These are phyloP conservation scores for Lactarius tabidus DNA, from an alignment of 768 basidiomycete species.

Conservation along the genomic window DNA sequence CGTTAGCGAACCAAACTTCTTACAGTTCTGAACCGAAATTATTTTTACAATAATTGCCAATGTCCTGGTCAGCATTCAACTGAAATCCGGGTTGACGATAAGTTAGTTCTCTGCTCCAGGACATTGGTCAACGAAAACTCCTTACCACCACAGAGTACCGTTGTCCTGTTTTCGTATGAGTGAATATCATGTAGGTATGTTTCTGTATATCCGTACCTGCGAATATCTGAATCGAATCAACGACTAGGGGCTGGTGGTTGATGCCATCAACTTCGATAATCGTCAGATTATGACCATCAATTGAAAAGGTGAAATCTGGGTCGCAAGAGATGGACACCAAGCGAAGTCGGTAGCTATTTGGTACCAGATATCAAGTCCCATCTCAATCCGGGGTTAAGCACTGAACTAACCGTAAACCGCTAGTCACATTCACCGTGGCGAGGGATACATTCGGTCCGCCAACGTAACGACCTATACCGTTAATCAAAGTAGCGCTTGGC, in stretches of 20 bases:
- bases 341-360: constrained; percentile 25
- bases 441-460: constrained; percentile 17
- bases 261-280: constrained; percentile 43
- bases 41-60: constrained; percentile 46
- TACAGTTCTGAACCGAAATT: no score
- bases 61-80: constrained; percentile 39
- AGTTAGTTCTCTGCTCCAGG: no score
- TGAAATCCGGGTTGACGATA: neutral
- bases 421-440: constrained; percentile 18
- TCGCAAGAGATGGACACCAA: constrained; percentile 29
- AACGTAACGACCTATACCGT: constrained; percentile 44
- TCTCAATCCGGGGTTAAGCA: neutral
- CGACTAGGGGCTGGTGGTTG: constrained; percentile 32
- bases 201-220: constrained; percentile 31
- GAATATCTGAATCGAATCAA: constrained; percentile 42
- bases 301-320: constrained; percentile 37
- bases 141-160: constrained; percentile 32
- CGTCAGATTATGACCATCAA: constrained; percentile 39
- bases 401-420: constrained; percentile 14
- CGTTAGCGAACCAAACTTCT: neutral
- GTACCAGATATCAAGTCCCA: neutral
- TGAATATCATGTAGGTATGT: no score
- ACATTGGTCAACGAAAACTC: neutral
- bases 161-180: neutral
- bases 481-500: constrained; percentile 41